Base-by-base conservation (phyloP, 2,329 filamentous ascomycete species). In the Monosporascus sp. region DNA sequence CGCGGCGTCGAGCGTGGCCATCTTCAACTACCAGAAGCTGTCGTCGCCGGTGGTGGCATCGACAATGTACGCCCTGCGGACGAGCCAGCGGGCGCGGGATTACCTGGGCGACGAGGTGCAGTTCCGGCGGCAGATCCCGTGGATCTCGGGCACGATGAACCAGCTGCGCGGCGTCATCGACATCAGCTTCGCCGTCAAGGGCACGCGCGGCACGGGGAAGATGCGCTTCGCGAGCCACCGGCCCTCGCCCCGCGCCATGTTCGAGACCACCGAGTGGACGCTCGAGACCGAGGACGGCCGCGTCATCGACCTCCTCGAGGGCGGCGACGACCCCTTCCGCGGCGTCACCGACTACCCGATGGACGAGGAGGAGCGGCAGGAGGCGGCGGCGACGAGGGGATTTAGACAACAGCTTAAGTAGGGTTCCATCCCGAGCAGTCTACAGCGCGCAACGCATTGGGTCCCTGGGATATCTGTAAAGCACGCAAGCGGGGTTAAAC, bases 21-120 rank as follows among this genome's bases (percentile, higher is more conserved):
- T 99, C 72, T 97, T 99, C 87, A 99, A 99, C 81, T 97, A 99
- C 82, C 93, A 99, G 72, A 97, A 97, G 72, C 84, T 86, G 53
- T 91, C 89, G n/a, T 91, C 86, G 26, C 89, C 88, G 51, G 82
- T 93, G 31, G 89, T 97, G n/a, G 85, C 85, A 52, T 90, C 88
- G 52, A 94, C 91, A 5, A 82, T 99, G 28, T 99, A 97, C 78
- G 89, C 93, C 1, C 81, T 99, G 58, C 89, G 94, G 59, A 95
- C 89, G 3, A 91, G 87, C 53, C 75, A 82, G 3, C 74, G 78
- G 55, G 94, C 91, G 46, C 85, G 92, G 65, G 85, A 85, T 53
- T 75, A 87, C 46, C 81, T 99, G 28, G 94, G 94, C 58, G 89
- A 97, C 71, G 86, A 93, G 74, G 87, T 94, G 65, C 91, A 91